A percentile compares a stretch with the other conserved stretches of the same genome.
Evolutionary conservation across 139 green algal species (phyloP).

Genomic region (Chlorella sp.): DNA sequence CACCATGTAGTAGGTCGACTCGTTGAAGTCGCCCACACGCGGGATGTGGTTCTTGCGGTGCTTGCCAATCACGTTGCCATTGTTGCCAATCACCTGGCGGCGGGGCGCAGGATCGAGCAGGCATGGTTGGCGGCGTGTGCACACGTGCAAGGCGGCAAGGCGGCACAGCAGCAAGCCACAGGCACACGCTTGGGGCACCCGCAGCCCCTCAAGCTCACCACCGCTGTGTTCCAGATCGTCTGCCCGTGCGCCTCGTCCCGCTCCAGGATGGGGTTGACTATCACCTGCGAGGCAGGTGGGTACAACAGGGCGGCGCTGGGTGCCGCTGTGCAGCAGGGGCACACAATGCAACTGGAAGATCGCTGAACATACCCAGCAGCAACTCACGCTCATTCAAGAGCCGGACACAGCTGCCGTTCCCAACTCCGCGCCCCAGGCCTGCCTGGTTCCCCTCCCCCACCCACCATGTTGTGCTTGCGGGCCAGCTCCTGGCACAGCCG

Average conservation of each 20-base stretch:
- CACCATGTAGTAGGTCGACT: slow-evolving; percentile 97
- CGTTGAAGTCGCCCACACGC: slow-evolving; percentile 97
- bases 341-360: no score
- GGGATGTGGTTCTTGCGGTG: slow-evolving; percentile 99
- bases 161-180: no score
- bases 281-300: slow-evolving; percentile 67
- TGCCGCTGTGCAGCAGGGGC: no score
- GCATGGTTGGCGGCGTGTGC: no score
- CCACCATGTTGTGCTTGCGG: slow-evolving; percentile 52
- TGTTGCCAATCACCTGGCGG: slow-evolving; percentile 90
- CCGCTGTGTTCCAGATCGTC: slow-evolving; percentile 96
- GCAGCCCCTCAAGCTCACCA: no score
- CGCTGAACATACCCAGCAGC: no score
- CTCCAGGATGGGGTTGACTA: slow-evolving; percentile 95
- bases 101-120: no score
- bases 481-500: slow-evolving; percentile 57
- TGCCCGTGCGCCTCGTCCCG: slow-evolving; percentile 83
- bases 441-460: background rate
- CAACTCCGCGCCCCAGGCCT: background rate
- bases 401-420: background rate
- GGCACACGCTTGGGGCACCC: no score
- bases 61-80: slow-evolving; percentile 92
- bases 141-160: no score
- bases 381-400: no score
- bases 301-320: no score